Conservation (phyloP, 116 monocot genomes). For the Phalaenopsis hybrid region DNA sequence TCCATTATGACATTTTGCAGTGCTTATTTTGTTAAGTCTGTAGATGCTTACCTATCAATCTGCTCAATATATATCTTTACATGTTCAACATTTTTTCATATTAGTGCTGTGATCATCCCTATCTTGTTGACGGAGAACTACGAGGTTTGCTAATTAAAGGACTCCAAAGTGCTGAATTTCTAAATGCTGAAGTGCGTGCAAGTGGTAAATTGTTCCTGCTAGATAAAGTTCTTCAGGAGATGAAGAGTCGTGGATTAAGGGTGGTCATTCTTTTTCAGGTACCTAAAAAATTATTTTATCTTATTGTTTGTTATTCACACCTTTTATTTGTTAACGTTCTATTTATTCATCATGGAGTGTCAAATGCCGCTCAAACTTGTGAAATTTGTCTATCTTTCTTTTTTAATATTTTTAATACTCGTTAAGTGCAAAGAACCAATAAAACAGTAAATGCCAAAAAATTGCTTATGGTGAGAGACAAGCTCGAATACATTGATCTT, state of each 20-base stretch:
- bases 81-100: background rate
- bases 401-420: background rate
- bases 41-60: background rate
- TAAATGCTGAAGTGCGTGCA: constrained; percentile 63
- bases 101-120: constrained; percentile 98
- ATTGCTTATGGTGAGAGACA: no score
- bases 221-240: constrained; percentile 69
- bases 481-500: no score
- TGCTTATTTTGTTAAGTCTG: background rate
- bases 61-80: constrained; percentile 3
- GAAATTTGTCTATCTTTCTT: background rate
- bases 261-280: constrained; percentile 85
- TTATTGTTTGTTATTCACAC: background rate
- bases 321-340: background rate
- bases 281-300: constrained; percentile 1
- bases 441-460: no score
- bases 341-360: background rate
- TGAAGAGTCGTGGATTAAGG: constrained; percentile 41
- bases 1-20: background rate
- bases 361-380: background rate
- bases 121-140: constrained; percentile 50
- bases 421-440: background rate
- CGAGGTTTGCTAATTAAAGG: constrained; percentile 40
- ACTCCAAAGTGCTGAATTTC: constrained; percentile 27
- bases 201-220: constrained; percentile 78